Percentiles rank a stretch among this genome's conserved stretches.
These are phyloP conservation scores for Leccinum longicurvipes DNA, from an alignment of 768 basidiomycete species.

Conservation along the genomic window DNA sequence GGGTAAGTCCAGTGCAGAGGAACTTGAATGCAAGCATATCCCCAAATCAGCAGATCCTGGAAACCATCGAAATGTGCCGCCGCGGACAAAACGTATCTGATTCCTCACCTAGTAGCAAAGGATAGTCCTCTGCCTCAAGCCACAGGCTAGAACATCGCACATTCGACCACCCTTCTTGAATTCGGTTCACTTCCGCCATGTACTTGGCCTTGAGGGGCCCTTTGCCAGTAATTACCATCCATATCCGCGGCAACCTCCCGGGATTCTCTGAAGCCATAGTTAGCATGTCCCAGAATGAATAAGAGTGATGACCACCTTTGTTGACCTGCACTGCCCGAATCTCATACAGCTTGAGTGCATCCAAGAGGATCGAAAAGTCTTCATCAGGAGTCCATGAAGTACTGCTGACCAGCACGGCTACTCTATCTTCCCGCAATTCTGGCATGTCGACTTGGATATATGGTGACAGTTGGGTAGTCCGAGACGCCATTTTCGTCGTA, in stretches of 20 bases:
- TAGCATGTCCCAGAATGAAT: not conserved
- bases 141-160: conserved; percentile 81
- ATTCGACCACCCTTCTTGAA: conserved; percentile 68
- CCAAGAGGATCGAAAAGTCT: conserved; percentile 82
- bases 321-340: conserved; percentile 40
- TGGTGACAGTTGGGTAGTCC: conserved; percentile 20
- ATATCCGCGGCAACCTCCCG: conserved; percentile 60
- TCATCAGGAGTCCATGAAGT: conserved; percentile 99
- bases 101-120: conserved; percentile 68
- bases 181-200: conserved; percentile 59
- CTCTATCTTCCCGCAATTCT: conserved; percentile 63
- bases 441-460: conserved; percentile 36
- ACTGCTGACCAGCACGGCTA: conserved; percentile 84
- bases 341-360: conserved; percentile 73
- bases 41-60: conserved; percentile 90
- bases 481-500: conserved; percentile 24
- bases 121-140: conserved; percentile 90
- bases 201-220: conserved; percentile 74
- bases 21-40: conserved; percentile 86
- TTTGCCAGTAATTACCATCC: conserved; percentile 89
- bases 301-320: conserved; percentile 6
- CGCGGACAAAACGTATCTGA: not conserved
- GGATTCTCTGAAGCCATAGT: conserved; percentile 11
- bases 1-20: conserved; percentile 87
- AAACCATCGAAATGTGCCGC: not conserved